Conservation (phyloP, 2,329 filamentous ascomycete genomes). For the Celoporthe dispersa region DNA sequence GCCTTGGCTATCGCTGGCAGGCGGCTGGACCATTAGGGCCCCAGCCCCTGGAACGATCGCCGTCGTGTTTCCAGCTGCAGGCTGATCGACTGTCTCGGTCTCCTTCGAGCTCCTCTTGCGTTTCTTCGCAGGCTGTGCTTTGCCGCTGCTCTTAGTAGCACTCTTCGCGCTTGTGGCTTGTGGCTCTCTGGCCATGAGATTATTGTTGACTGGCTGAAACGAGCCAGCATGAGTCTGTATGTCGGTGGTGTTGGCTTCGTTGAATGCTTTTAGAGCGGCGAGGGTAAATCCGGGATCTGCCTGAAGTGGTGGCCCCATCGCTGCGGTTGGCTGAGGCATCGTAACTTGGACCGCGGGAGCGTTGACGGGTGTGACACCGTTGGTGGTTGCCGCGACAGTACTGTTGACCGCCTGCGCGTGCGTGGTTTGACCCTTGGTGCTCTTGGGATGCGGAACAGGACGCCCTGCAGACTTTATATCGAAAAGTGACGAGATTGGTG, state of each 20-base stretch:
- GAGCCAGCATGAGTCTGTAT: slow-evolving; percentile 11
- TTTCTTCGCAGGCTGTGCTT: slow-evolving; percentile 33
- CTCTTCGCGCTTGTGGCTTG: slow-evolving; percentile 9
- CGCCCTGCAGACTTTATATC: slow-evolving; percentile 5
- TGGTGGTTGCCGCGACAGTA: slow-evolving; percentile 2
- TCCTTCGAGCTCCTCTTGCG: slow-evolving; percentile 39
- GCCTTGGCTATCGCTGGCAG: slow-evolving; percentile 12
- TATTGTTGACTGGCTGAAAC: slow-evolving; percentile 26
- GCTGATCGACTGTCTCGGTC: slow-evolving; percentile 17
- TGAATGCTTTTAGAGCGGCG: slow-evolving; percentile 22
- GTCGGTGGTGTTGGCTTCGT: slow-evolving; percentile 6
- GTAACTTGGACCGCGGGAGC: slow-evolving; percentile 1
- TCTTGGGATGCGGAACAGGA: slow-evolving; percentile 47
- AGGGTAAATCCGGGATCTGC: slow-evolving; percentile 20
- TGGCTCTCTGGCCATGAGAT: not conserved
- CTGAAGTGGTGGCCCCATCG: slow-evolving; percentile 12
- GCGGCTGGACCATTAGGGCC: slow-evolving; percentile 9
- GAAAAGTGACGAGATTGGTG: slow-evolving; percentile 23
- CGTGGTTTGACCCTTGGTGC: slow-evolving; percentile 50
- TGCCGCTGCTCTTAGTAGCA: not conserved
- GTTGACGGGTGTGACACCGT: not conserved
- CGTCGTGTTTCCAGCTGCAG: not conserved
- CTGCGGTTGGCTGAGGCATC: slow-evolving; percentile 10
- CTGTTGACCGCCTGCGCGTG: slow-evolving; percentile 24
- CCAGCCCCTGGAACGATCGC: not conserved